Evolutionary conservation across 2,329 filamentous ascomycete species (phyloP).

Genomic region (Fusarium penzigii): DNA sequence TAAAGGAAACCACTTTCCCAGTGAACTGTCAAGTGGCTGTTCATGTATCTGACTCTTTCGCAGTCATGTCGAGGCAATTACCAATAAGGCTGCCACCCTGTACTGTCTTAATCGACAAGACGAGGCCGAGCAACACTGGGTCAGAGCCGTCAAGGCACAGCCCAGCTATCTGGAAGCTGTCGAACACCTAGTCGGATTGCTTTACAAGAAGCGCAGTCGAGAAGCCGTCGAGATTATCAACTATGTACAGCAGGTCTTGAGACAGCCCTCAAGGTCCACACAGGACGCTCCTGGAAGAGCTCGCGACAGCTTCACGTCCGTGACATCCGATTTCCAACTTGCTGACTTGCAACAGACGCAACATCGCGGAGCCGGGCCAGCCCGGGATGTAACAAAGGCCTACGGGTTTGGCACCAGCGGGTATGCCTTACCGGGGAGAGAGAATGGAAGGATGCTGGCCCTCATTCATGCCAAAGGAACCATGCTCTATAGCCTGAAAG

Average conservation of each 20-base stretch:
- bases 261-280: slow-evolving; percentile 35
- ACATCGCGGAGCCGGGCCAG: slow-evolving; percentile 21
- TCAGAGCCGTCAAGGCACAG: slow-evolving; percentile 76
- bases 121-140: slow-evolving; percentile 86
- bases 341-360: slow-evolving; percentile 27
- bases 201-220: slow-evolving; percentile 79
- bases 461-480: slow-evolving; percentile 98
- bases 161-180: slow-evolving; percentile 93
- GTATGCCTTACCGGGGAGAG: slow-evolving; percentile 78
- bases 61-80: slow-evolving; percentile 89
- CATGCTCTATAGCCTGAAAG: slow-evolving; percentile 88
- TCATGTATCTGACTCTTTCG: slow-evolving; percentile 33
- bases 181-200: slow-evolving; percentile 85
- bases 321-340: slow-evolving; percentile 12
- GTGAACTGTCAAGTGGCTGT: slow-evolving; percentile 33
- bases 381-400: slow-evolving; percentile 20
- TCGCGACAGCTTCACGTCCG: slow-evolving; percentile 9
- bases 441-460: slow-evolving; percentile 92
- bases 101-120: slow-evolving; percentile 79
- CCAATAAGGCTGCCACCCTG: slow-evolving; percentile 87
- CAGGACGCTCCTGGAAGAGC: slow-evolving; percentile 3
- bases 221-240: slow-evolving; percentile 89
- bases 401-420: slow-evolving; percentile 50
- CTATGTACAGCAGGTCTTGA: slow-evolving; percentile 75
- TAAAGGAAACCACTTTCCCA: slow-evolving; percentile 38